phyloP scores from a whole-genome alignment of 2,329 filamentous ascomycete species.

The Hypomyces rosellus region DNA sequence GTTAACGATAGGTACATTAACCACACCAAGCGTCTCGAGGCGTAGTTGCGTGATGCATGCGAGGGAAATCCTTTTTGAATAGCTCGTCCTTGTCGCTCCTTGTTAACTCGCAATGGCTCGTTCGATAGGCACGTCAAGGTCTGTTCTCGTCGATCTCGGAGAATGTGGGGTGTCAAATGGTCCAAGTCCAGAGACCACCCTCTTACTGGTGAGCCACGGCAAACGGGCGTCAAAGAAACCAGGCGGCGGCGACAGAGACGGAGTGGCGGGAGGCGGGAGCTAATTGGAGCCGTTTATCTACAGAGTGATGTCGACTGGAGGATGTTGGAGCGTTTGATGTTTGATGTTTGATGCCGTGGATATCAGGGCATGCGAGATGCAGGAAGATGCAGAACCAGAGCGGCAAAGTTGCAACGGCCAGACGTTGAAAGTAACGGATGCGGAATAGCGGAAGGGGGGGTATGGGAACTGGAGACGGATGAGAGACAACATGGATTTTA shows the following conservation, averaged over 20 bases:
- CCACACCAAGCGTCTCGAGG: no score
- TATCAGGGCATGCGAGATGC: neutral
- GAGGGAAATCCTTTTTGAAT: no score
- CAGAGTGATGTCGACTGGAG: neutral
- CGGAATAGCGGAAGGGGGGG: neutral
- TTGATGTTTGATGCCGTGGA: no score
- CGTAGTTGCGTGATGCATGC: no score
- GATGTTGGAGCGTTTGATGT: neutral
- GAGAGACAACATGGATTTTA: no score
- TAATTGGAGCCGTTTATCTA: neutral
- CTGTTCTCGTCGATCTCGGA: conserved; percentile 4
- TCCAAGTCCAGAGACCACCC: conserved; percentile 1
- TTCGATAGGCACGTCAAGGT: neutral
- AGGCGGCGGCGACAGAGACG: neutral
- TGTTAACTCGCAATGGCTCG: no score
- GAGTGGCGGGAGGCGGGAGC: neutral
- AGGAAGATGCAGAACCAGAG: neutral
- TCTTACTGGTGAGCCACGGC: neutral
- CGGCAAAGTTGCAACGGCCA: no score
- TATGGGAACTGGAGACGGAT: no score
- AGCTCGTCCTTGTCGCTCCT: no score
- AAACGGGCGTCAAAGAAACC: conserved; percentile 3
- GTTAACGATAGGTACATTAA: no score
- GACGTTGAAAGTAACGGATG: neutral
- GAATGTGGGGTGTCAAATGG: neutral